These are phyloP conservation scores for Colletotrichum limetticola DNA, from an alignment of 2,329 filamentous ascomycete genomes.

Conservation along the genomic window DNA sequence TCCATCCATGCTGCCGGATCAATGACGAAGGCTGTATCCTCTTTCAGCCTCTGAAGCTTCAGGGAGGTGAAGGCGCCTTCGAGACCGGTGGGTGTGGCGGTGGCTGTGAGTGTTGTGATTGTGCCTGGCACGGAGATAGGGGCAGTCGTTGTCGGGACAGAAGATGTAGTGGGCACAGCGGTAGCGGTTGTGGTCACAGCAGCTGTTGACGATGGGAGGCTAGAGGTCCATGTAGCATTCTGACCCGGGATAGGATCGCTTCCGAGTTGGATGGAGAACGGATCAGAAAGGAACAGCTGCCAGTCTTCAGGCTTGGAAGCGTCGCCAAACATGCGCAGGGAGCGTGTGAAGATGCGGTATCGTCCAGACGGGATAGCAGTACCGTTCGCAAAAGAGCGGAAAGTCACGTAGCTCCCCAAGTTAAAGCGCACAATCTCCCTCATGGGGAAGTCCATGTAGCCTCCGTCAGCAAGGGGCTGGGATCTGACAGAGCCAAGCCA, in stretches of 20 bases:
- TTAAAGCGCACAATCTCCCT: conserved; percentile 30
- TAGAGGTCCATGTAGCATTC: conserved; percentile 5
- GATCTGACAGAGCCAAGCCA: conserved; percentile 33
- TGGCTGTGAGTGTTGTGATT: conserved; percentile 31
- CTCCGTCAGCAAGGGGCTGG: not conserved
- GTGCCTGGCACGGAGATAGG: conserved; percentile 23
- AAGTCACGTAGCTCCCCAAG: conserved; percentile 23
- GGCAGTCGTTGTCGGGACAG: not conserved
- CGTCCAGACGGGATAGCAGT: conserved; percentile 30
- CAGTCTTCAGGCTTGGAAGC: conserved; percentile 54
- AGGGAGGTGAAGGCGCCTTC: conserved; percentile 20
- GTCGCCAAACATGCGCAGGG: conserved; percentile 63
- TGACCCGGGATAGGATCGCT: conserved; percentile 25
- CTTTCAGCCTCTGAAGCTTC: conserved; percentile 15
- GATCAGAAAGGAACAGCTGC: conserved; percentile 53
- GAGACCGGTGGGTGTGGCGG: conserved; percentile 27
- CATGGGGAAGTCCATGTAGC: conserved; percentile 26
- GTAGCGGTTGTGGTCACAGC: conserved; percentile 6
- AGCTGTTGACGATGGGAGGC: not conserved
- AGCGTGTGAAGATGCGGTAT: conserved; percentile 49
- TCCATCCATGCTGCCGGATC: conserved; percentile 31
- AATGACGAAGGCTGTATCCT: not conserved
- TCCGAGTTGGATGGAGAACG: conserved; percentile 34
- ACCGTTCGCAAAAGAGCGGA: conserved; percentile 35
- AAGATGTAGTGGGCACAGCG: not conserved